phyloP scores from a whole-genome alignment of 345 rosid genomes.

The Brassica nigra region DNA sequence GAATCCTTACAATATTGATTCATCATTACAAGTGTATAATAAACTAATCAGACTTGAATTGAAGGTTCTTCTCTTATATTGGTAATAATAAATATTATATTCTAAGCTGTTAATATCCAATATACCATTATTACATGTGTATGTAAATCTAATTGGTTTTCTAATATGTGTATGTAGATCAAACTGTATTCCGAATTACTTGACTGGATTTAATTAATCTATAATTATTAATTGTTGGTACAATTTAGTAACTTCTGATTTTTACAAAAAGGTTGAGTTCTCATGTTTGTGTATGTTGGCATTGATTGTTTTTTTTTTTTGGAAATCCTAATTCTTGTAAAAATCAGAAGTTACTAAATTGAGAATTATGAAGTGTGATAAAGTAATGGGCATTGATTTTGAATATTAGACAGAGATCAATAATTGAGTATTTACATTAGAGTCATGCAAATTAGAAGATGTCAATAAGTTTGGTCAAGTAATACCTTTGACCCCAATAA shows the following conservation, averaged over 20 bases:
- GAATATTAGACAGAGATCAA: no score
- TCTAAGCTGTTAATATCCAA: background rate
- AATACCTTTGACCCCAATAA: constrained; percentile 12
- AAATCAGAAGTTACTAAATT: no score
- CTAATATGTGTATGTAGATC: background rate
- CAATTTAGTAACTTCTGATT: no score
- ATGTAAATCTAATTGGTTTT: background rate
- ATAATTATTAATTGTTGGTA: no score
- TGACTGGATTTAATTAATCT: background rate
- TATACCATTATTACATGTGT: background rate
- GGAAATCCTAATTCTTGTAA: no score
- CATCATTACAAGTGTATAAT: background rate
- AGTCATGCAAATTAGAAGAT: background rate
- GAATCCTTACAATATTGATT: background rate
- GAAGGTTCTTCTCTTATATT: background rate
- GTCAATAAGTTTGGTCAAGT: background rate
- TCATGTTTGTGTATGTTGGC: no score
- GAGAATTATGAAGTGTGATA: background rate
- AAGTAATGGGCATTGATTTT: background rate
- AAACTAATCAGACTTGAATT: background rate
- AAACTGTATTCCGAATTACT: background rate
- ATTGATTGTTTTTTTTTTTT: no score
- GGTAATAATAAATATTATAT: background rate
- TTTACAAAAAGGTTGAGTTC: no score
- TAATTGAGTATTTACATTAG: background rate